These are phyloP conservation scores for Clitopilus passeckerianus DNA, from an alignment of 768 basidiomycete genomes.

Conservation along the genomic window DNA sequence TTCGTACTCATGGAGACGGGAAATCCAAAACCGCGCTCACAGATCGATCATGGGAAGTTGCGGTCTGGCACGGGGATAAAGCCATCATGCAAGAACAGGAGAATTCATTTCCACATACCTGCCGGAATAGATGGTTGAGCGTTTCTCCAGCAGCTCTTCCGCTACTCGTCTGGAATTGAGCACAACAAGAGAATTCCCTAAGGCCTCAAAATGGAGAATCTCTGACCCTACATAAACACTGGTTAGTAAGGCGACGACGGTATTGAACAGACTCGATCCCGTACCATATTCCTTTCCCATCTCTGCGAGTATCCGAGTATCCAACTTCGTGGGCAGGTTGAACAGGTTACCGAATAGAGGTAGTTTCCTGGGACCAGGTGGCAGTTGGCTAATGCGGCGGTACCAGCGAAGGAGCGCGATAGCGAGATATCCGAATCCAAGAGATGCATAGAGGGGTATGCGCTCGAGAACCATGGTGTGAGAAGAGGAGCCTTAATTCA, in stretches of 20 bases:
- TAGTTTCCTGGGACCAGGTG: constrained; percentile 30
- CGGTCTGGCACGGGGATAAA: background rate
- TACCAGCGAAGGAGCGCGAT: background rate
- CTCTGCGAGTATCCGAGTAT: constrained; percentile 27
- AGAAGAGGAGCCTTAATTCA: too few species aligned
- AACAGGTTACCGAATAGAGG: constrained; percentile 29
- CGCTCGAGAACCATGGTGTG: too few species aligned
- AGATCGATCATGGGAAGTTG: constrained; percentile 11
- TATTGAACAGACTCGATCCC: background rate
- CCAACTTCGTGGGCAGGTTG: constrained; percentile 28
- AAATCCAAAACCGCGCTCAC: constrained; percentile 6
- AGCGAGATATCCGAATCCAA: background rate
- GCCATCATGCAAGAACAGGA: constrained; percentile 4
- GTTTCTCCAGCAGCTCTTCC: constrained; percentile 17
- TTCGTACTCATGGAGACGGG: background rate
- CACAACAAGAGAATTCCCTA: constrained; percentile 15
- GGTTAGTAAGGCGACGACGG: too few species aligned
- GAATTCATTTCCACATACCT: constrained; percentile 16
- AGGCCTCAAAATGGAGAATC: constrained; percentile 16
- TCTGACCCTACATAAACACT: constrained; percentile 12
- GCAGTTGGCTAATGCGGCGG: constrained; percentile 13
- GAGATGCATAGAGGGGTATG: too few species aligned
- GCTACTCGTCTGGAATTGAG: constrained; percentile 14
- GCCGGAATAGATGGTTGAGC: constrained; percentile 15
- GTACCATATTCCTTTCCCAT: constrained; percentile 30